Percentiles rank a stretch among this genome's conserved stretches.
Evolutionary conservation across 805 yeast species (phyloP).

Genomic region (Ogataea zsoltii): DNA sequence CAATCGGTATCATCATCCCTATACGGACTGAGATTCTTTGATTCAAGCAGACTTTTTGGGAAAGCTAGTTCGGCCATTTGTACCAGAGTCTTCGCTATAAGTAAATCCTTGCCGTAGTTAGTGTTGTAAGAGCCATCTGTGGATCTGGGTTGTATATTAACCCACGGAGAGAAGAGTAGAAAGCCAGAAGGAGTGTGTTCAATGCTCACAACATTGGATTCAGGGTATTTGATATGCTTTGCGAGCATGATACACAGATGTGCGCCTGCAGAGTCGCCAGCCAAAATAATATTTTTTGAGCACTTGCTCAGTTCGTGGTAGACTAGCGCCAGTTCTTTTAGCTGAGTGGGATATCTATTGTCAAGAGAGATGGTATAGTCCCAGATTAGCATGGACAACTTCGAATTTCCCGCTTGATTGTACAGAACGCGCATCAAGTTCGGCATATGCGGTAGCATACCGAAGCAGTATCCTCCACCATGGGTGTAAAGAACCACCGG

Average conservation of each 20-base stretch:
- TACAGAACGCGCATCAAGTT: too few relatives aligned
- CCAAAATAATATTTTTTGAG: constrained; percentile 10
- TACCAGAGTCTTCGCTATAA: constrained; percentile 1
- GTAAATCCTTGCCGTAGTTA: constrained; percentile 6
- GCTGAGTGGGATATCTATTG: constrained; percentile 5
- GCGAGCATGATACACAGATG: constrained; percentile 6
- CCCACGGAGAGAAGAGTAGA: constrained; percentile 9
- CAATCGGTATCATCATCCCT: constrained; percentile 7
- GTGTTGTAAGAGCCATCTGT: neutral
- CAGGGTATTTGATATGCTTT: constrained; percentile 5
- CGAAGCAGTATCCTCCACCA: too few relatives aligned
- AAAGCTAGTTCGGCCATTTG: constrained; percentile 6
- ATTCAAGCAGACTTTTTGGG: neutral
- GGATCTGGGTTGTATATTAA: constrained; percentile 4
- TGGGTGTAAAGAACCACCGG: too few relatives aligned
- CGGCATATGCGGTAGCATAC: too few relatives aligned
- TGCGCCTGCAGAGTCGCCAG: constrained; percentile 17
- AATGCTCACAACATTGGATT: neutral
- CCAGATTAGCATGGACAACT: constrained; percentile 10
- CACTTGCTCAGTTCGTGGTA: constrained; percentile 8
- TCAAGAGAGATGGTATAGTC: constrained; percentile 9
- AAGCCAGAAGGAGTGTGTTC: constrained; percentile 1
- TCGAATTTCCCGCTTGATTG: neutral
- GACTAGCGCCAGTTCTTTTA: constrained; percentile 5
- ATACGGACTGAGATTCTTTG: constrained; percentile 4